A percentile compares a stretch with the other conserved stretches of the same genome.
These are phyloP conservation scores for Malassezia psittaci DNA, from an alignment of 1,284 basidiomycete genomes.

Conservation along the genomic window DNA sequence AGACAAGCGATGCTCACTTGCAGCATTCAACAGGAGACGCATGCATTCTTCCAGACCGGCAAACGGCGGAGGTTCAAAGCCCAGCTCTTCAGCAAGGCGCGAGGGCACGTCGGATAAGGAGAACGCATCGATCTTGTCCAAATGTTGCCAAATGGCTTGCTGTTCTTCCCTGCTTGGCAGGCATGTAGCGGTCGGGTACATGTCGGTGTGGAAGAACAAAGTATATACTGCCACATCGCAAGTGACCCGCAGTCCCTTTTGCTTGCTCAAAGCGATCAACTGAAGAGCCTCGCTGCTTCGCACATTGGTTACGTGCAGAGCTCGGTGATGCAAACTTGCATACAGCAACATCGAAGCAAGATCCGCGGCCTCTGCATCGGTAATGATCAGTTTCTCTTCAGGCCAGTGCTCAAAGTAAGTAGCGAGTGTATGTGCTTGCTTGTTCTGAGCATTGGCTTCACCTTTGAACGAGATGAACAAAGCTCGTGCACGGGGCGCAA, in stretches of 20 bases:
- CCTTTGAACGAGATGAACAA: constrained; percentile 34
- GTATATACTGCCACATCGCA: constrained; percentile 91
- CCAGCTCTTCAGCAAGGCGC: constrained; percentile 61
- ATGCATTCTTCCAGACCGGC: constrained; percentile 81
- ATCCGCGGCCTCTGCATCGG: constrained; percentile 82
- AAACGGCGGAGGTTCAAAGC: constrained; percentile 56
- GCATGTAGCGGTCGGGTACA: constrained; percentile 53
- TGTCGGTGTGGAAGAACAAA: constrained; percentile 74
- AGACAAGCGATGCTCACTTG: constrained; percentile 66
- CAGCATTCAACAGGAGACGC: constrained; percentile 76
- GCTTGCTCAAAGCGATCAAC: constrained; percentile 86
- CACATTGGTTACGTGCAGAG: constrained; percentile 88
- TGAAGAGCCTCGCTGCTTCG: constrained; percentile 75
- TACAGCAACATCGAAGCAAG: constrained; percentile 86
- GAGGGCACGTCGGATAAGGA: constrained; percentile 78
- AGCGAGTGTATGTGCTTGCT: constrained; percentile 55
- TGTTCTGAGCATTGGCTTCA: constrained; percentile 25
- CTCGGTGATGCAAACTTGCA: constrained; percentile 79
- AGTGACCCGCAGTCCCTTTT: constrained; percentile 83
- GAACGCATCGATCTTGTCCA: constrained; percentile 80
- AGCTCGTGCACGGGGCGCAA: constrained; percentile 35
- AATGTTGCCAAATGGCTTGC: constrained; percentile 71
- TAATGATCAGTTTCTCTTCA: constrained; percentile 77
- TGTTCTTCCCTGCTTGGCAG: constrained; percentile 74
- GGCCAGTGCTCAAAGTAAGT: constrained; percentile 87